A percentile compares a stretch with the other conserved stretches of the same genome.
phyloP scores from a whole-genome alignment of 2,329 filamentous ascomycete species.

The Talaromyces verruculosus region DNA sequence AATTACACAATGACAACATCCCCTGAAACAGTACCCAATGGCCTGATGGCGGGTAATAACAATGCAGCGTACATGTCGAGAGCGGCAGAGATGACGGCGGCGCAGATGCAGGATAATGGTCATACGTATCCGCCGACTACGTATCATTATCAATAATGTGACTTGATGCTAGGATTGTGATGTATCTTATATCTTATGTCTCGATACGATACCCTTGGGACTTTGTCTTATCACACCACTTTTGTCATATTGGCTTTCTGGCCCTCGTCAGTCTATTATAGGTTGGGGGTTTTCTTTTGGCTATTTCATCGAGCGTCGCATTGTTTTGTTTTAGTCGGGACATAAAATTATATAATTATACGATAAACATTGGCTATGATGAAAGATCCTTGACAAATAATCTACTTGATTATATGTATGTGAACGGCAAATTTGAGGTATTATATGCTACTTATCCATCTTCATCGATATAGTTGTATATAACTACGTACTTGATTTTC shows the following conservation, averaged over 20 bases:
- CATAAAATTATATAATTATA: not conserved
- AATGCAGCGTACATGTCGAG: not conserved
- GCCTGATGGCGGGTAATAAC: not conserved
- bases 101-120: conserved; percentile 2
- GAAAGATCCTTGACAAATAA: not conserved
- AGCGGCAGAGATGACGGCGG: not conserved
- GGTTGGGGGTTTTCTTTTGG: not conserved
- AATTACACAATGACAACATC: conserved; percentile 19
- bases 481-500: too few relatives aligned
- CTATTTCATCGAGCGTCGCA: not conserved
- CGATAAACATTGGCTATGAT: not conserved
- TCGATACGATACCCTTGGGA: not conserved
- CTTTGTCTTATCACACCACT: not conserved
- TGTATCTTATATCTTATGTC: not conserved
- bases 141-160: not conserved
- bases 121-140: not conserved
- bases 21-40: not conserved
- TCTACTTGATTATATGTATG: not conserved
- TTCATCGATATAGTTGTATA: too few relatives aligned
- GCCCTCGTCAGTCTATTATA: not conserved
- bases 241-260: not conserved
- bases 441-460: too few relatives aligned
- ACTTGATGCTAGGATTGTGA: too few relatives aligned
- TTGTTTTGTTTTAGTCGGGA: not conserved
- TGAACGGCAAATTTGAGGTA: not conserved